Conservation (phyloP, 495 filamentous ascomycete species). For the Trichoderma erinaceum region DNA sequence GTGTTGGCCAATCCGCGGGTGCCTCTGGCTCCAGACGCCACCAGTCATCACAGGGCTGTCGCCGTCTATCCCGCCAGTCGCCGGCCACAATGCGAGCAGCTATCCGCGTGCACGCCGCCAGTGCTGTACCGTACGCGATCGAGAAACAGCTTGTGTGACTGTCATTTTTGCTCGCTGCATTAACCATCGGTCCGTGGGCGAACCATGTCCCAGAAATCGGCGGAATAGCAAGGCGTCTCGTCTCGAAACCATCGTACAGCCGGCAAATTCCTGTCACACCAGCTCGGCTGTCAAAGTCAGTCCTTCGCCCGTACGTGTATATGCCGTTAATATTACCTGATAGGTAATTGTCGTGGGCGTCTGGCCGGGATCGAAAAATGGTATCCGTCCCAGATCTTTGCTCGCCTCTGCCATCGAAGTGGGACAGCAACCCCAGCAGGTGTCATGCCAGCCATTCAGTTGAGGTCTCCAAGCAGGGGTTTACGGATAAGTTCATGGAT, state of each 20-base stretch:
- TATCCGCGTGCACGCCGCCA: neutral
- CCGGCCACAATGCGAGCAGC: constrained; percentile 8
- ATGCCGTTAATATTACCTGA: neutral
- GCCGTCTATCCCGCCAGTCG: constrained; percentile 8
- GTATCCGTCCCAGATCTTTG: constrained; percentile 8
- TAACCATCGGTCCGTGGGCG: neutral
- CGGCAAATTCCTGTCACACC: neutral
- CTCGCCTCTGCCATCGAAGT: neutral
- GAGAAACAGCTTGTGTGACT: neutral
- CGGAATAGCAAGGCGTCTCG: neutral
- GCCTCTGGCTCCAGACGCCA: constrained; percentile 8
- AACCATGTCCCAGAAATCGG: neutral
- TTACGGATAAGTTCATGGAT: neutral
- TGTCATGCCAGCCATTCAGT: neutral
- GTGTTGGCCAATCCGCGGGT: neutral
- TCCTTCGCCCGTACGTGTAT: neutral
- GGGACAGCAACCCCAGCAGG: neutral
- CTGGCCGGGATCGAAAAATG: neutral
- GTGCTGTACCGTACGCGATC: neutral
- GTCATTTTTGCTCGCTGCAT: neutral
- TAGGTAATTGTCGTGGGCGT: neutral
- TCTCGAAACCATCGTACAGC: constrained; percentile 3
- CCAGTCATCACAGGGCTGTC: constrained; percentile 10
- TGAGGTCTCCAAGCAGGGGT: neutral
- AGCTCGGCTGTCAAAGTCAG: constrained; percentile 3